A percentile compares a stretch with the other conserved stretches of the same genome.
Conservation (phyloP, 2,329 filamentous ascomycete species). For the Akanthomyces lecanii region DNA sequence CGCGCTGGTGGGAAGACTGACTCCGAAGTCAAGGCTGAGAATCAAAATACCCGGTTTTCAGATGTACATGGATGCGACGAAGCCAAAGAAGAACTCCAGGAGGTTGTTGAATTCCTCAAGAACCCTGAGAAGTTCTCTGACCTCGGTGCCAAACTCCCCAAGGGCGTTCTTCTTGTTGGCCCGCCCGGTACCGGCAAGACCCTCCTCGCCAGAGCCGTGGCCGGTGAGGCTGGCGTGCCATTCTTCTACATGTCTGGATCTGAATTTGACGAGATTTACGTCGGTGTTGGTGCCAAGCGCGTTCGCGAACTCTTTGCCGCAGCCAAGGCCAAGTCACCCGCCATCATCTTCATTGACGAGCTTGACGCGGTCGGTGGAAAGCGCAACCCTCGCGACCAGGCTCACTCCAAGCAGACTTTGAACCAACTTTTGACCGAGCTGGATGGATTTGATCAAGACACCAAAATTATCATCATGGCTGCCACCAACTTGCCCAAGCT, state of each 20-base stretch:
- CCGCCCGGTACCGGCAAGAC: constrained; percentile 98
- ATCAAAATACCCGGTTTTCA: constrained; percentile 83
- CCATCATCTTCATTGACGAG: constrained; percentile 95
- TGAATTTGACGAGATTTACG: constrained; percentile 97
- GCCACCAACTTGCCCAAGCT: constrained; percentile 95
- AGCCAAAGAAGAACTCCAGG: constrained; percentile 95
- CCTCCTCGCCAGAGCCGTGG: constrained; percentile 87
- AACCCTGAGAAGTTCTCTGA: constrained; percentile 91
- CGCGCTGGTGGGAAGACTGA: constrained; percentile 64
- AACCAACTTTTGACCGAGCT: constrained; percentile 96
- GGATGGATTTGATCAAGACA: constrained; percentile 93
- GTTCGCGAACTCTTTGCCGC: constrained; percentile 87
- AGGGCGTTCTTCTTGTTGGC: constrained; percentile 90
- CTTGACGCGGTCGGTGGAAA: constrained; percentile 92
- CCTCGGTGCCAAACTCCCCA: constrained; percentile 92
- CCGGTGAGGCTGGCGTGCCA: constrained; percentile 92
- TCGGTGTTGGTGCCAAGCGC: constrained; percentile 93
- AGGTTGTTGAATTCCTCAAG: constrained; percentile 92
- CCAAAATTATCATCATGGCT: constrained; percentile 89
- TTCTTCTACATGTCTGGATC: constrained; percentile 99
- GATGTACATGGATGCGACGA: constrained; percentile 98
- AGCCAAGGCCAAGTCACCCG: constrained; percentile 79
- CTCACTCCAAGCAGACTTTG: constrained; percentile 94
- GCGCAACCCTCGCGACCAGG: constrained; percentile 85
- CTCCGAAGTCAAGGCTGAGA: constrained; percentile 86